A percentile compares a stretch with the other conserved stretches of the same genome.
Evolutionary conservation across 768 basidiomycete genomes (phyloP).

Genomic region (Neoboletus magnificus): DNA sequence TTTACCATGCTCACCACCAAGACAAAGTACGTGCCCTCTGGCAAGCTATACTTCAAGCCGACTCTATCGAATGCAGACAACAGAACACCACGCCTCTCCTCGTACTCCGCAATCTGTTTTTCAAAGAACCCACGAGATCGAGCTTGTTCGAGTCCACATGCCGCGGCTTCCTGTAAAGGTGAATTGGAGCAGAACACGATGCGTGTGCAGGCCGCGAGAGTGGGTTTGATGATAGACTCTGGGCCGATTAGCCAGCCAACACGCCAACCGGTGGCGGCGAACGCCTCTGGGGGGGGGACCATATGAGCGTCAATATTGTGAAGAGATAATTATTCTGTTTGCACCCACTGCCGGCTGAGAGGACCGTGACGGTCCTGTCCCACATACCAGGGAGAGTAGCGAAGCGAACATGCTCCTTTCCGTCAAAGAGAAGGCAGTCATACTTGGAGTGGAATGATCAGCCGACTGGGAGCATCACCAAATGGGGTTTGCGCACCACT

Average conservation of each 20-base stretch:
- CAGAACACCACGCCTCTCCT: conserved; percentile 74
- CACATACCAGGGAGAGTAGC: conserved; percentile 97
- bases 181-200: conserved; percentile 96
- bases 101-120: conserved; percentile 71
- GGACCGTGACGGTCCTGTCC: conserved; percentile 95
- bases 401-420: conserved; percentile 85
- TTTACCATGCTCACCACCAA: conserved; percentile 57
- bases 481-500: conserved; percentile 62
- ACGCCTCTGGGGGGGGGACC: conserved; percentile 61
- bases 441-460: conserved; percentile 51
- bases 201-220: conserved; percentile 86
- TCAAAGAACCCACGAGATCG: conserved; percentile 71
- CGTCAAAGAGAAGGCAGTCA: conserved; percentile 88
- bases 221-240: conserved; percentile 73
- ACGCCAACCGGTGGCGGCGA: conserved; percentile 97
- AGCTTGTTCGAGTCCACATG: conserved; percentile 83
- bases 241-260: conserved; percentile 96
- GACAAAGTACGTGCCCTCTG: conserved; percentile 90
- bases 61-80: conserved; percentile 75
- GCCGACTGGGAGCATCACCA: neutral
- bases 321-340: neutral
- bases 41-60: conserved; percentile 81
- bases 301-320: neutral
- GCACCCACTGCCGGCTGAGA: conserved; percentile 86
- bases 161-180: conserved; percentile 91